phyloP scores from a whole-genome alignment of 352 stramenopile genomes.

The Pythium scleroteichum region DNA sequence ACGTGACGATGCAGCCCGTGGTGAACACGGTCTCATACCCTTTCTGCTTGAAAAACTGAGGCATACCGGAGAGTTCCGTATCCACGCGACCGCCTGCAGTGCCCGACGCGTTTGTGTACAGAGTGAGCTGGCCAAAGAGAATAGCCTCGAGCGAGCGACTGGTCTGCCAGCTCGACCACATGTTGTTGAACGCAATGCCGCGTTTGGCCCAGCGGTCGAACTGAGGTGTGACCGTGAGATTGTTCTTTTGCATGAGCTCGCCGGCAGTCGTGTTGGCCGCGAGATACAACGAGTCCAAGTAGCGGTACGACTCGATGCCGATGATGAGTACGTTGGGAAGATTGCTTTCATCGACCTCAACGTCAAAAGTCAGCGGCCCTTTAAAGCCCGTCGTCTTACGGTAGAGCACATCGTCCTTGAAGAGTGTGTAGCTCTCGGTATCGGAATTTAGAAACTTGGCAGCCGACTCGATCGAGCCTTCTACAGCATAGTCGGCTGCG shows the following conservation, averaged over 20 bases:
- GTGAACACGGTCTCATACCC: slow-evolving; percentile 54
- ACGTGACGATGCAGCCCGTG: slow-evolving; percentile 42
- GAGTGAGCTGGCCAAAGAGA: slow-evolving; percentile 51
- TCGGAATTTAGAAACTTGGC: slow-evolving; percentile 36
- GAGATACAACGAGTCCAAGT: slow-evolving; percentile 53
- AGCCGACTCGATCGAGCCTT: slow-evolving; percentile 8
- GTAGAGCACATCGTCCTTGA: slow-evolving; percentile 43
- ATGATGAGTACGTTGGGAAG: slow-evolving; percentile 56
- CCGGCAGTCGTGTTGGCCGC: slow-evolving; percentile 34
- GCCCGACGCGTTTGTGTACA: slow-evolving; percentile 39
- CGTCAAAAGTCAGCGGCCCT: slow-evolving; percentile 42
- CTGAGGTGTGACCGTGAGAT: slow-evolving; percentile 48
- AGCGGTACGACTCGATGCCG: slow-evolving; percentile 55
- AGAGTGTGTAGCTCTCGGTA: slow-evolving; percentile 48
- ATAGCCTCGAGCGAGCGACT: slow-evolving; percentile 62
- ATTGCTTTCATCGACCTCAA: slow-evolving; percentile 32
- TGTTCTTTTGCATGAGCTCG: slow-evolving; percentile 24
- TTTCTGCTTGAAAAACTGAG: slow-evolving; percentile 53
- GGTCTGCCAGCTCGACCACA: slow-evolving; percentile 64
- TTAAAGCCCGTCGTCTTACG: slow-evolving; percentile 43
- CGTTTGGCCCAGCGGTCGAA: slow-evolving; percentile 54
- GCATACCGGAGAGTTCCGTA: slow-evolving; percentile 39
- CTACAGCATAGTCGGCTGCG: neutral
- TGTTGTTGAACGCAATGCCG: slow-evolving; percentile 49
- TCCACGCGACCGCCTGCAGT: slow-evolving; percentile 33